phyloP scores from a whole-genome alignment of 2,329 filamentous ascomycete genomes.

The Pseudogymnoascus sp. region DNA sequence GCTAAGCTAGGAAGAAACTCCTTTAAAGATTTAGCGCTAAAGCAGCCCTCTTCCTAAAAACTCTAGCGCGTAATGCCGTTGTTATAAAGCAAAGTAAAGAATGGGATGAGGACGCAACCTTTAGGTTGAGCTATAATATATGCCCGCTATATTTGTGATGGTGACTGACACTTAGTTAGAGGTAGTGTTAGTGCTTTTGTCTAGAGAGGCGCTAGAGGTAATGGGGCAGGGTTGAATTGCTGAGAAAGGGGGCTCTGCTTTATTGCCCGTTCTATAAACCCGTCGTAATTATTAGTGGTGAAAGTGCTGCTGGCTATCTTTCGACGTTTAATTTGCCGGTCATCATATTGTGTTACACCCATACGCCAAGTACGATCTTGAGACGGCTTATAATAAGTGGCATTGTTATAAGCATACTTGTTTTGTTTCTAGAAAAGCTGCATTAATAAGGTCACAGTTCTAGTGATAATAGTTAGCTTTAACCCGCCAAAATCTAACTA shows the following conservation, averaged over 20 bases:
- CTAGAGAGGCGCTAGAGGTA: neutral
- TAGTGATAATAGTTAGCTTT: neutral
- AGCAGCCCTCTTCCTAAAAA: neutral
- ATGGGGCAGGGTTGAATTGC: neutral
- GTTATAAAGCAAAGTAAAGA: neutral
- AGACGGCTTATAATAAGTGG: constrained; percentile 2
- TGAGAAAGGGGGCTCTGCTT: neutral
- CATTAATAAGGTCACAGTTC: constrained; percentile 12
- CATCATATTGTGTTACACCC: neutral
- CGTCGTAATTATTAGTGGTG: neutral
- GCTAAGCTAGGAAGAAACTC: neutral
- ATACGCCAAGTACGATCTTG: neutral
- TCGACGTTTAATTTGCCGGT: neutral
- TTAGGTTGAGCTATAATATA: neutral
- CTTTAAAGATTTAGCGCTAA: neutral
- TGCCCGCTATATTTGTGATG: neutral
- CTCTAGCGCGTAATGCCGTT: neutral
- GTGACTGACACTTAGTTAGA: neutral
- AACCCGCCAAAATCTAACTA: neutral
- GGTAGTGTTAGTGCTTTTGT: neutral
- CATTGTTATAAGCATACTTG: constrained; percentile 13
- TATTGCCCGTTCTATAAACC: neutral
- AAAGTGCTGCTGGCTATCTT: neutral
- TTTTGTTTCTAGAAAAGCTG: constrained; percentile 17
- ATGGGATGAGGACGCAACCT: neutral